Evolutionary conservation across 2,329 filamentous ascomycete species (phyloP), one percentile per base, ranked within the genome.

Genomic region (Colletotrichum siamense): DNA sequence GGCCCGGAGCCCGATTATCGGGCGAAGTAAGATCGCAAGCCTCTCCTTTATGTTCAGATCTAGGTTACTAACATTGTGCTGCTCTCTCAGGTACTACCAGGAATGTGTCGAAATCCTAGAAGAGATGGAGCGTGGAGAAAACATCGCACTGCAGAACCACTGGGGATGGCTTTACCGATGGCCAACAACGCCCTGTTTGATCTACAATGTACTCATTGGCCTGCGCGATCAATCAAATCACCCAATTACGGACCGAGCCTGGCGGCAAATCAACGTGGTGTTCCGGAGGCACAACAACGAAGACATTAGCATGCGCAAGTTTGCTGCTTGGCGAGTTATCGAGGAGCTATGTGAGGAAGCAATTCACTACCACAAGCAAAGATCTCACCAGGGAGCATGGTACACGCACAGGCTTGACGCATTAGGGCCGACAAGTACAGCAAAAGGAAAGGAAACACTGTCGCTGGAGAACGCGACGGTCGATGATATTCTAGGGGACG

Each of bases 361-460:
- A 13, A 79, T 79, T 75, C 75, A 68, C 8, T 77, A 77, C 18
- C 78, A 78, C 34, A 66, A 71, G 39, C 73, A 76, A 39, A 30
- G 55, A 61, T 49, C 73, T 59, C 64, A 80, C 77, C 57, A 79
- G 69, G 59, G 76, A 55, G 52, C 80, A 63, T 61, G 79, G 79
- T 79, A 81, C 76, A 32, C 75, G 73, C 69, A 77, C 71, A 59
- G 73, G n/a, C 77, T 79, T 28, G 79, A 78, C 12, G 64, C 75
- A 22, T 76, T 76, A 68, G 63, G 68, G 66, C 18, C 8, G 1
- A 39, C 22, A 44, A 34, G 8, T 8, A 24, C 13, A 7, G 49
- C 63, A 18, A 64, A 73, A 49, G 28, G 66, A 8, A 62, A 61
- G 4, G 8, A 44, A 9, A 30, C 71, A n/a, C 26, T 75, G 1